A percentile compares a stretch with the other conserved stretches of the same genome.
Conservation (phyloP, 768 basidiomycete genomes). For the Rhizopogon vinicolor region DNA sequence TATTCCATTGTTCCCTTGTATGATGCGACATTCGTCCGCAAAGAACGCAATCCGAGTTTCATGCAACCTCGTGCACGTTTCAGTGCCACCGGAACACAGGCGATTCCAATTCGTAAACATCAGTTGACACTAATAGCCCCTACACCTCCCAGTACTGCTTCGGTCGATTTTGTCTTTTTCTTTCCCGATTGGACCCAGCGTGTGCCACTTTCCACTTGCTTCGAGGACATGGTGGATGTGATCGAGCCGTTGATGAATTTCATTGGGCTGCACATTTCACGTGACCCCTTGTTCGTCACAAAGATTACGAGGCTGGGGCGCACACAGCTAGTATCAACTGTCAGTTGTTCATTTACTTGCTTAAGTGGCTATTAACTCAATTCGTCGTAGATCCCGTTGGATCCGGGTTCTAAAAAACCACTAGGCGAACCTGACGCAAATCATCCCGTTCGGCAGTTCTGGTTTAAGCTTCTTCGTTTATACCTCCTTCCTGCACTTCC, state of each 20-base stretch:
- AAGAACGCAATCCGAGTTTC: constrained; percentile 61
- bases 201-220: constrained; percentile 56
- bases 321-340: constrained; percentile 52
- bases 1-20: constrained; percentile 70
- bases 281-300: constrained; percentile 72
- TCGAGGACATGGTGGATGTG: constrained; percentile 71
- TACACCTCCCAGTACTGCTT: constrained; percentile 71
- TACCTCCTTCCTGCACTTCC: constrained; percentile 87
- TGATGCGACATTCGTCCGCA: constrained; percentile 40
- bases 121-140: constrained; percentile 76
- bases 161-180: constrained; percentile 84
- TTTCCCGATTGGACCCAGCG: constrained; percentile 78
- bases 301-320: constrained; percentile 80
- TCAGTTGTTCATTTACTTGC: constrained; percentile 21
- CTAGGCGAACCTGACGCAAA: constrained; percentile 48
- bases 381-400: constrained; percentile 37
- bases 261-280: constrained; percentile 75
- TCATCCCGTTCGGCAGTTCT: constrained; percentile 68
- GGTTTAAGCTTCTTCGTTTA: constrained; percentile 75
- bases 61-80: constrained; percentile 60
- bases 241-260: constrained; percentile 79
- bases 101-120: constrained; percentile 53
- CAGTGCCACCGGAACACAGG: constrained; percentile 49
- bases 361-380: constrained; percentile 1
- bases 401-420: constrained; percentile 60